Conservation (phyloP, 2,329 filamentous ascomycete genomes). For the Fusarium sp. region DNA sequence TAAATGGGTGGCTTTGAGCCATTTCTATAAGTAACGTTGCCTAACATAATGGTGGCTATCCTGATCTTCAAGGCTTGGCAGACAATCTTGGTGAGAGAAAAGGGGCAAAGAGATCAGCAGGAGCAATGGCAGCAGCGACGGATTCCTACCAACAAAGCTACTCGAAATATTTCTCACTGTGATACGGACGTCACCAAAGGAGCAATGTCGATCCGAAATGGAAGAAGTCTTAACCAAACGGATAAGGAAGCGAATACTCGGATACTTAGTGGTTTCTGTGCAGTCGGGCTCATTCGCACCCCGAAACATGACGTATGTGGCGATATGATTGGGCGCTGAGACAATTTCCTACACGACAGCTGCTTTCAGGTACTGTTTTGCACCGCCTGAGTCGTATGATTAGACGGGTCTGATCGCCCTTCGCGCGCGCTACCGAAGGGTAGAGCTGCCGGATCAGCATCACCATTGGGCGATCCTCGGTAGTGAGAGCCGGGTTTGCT, state of each 20-base stretch:
- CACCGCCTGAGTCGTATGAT: not conserved
- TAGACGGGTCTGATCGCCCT: not conserved
- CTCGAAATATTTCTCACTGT: not conserved
- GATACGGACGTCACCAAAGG: not conserved
- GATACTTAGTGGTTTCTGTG: too few species aligned
- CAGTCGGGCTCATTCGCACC: not conserved
- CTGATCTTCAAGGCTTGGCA: not conserved
- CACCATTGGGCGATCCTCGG: not conserved
- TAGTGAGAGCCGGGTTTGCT: not conserved
- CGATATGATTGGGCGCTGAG: not conserved
- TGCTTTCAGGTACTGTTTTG: not conserved
- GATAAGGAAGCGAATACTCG: not conserved
- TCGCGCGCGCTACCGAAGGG: not conserved
- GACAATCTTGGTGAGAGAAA: not conserved
- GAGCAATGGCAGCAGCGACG: not conserved
- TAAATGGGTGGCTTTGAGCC: not conserved
- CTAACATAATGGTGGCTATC: too few species aligned
- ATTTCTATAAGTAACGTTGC: not conserved
- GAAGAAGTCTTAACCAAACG: not conserved
- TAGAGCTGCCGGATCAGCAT: not conserved
- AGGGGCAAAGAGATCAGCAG: not conserved
- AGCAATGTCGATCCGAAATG: rapidly evolving
- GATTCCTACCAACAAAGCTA: not conserved
- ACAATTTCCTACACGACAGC: not conserved
- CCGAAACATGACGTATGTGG: not conserved